Base-by-base conservation (phyloP, 371 early-diverging fungal genomes). In the Mortierella polycephala region DNA sequence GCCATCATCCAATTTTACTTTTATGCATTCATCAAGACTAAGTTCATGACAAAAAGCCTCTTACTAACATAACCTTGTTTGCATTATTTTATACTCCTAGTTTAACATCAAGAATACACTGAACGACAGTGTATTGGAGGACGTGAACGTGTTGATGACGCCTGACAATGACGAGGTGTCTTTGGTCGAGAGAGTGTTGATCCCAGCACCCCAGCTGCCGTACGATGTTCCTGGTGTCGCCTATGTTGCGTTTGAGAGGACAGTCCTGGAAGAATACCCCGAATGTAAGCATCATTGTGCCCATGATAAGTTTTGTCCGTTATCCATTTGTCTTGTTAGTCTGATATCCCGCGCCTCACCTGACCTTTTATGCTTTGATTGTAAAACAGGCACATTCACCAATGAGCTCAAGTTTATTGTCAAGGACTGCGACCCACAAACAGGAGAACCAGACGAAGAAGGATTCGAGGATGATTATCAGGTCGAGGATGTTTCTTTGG, bases 401-500 rank as follows among this genome's bases (percentile, higher is more conserved):
- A 93, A 93, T 82, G 91, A 93, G n/a, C 86, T 99, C 57, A 92
- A 93, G 67, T 98, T 96, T 69, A 83, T 92, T 8, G 91, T 95
- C 55, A 96, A 95, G 85, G 99, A 99, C 72, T 96, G 95, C 80
- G 99, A 98, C 81, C 97, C 98, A 42, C 86, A 89, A 12, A 94
- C 94, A 13, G 93, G 93, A 39, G 96, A 96, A 76, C 90, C 95
- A 7, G 95, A 95, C 69, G 94, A 94, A 42, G 92, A 92, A 71
- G 99, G 99, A 12, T 97, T 94, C 64, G 97, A 96, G 56, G 98
- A 96, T 74, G 97, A 97, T 82, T 98, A 97, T 82, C 87, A 90
- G 86, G 84, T 96, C 21, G 99, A 99, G 75, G 93, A 94, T 40
- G 84, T 96, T 37, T 96, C 98, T 20, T 76, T 97, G 37, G 72